Evolutionary conservation across 2,329 filamentous ascomycete genomes (phyloP), one percentile per base, ranked within the genome.

Genomic region (Aspergillus brasiliensis): DNA sequence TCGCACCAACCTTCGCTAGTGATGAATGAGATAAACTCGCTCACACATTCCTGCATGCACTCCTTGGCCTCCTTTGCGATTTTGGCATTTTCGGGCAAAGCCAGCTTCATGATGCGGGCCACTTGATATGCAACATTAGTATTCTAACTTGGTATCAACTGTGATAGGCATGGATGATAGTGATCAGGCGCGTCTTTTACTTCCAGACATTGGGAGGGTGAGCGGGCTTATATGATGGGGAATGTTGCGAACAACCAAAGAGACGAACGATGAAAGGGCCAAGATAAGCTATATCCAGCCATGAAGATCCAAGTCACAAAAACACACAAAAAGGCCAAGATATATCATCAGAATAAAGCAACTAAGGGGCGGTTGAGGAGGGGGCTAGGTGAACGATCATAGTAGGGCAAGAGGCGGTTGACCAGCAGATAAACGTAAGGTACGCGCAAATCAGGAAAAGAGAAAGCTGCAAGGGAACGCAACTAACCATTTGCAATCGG

Each of bases 401-500:
- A 63, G 70, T 67, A 71, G 69, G 68, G 69, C 64, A 69, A 70
- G 69, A 57, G 58, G 64, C 61, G 63, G 63, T 67, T 66, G 65
- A 65, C 63, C 67, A 70, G 65, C 63, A 68, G 66, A 59, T 60
- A 64, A 72, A 70, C 67, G 74, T 65, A 74, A 78, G 77, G 75
- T 75, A 77, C 77, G 77, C 81, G 81, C 80, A 83, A 84, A 83
- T 83, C 80, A 82, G 78, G 78, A 55, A 65, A 59, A 66, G 66
- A 62, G 67, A 67, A 58, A 68, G 69, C 69, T 73, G 74, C 71
- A 77, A 72, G 73, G 69, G 71, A 68, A 72, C 68, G 70, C 64
- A 80, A 95, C 95, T 86, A 86, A 99, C 95, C 95, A 92, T 99
- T 99, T 82, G 95, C 95, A 86, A 99, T 99, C 78, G 95, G 95